Conservation (phyloP, 2,329 filamentous ascomycete genomes). For the Pseudocercospora vitis region DNA sequence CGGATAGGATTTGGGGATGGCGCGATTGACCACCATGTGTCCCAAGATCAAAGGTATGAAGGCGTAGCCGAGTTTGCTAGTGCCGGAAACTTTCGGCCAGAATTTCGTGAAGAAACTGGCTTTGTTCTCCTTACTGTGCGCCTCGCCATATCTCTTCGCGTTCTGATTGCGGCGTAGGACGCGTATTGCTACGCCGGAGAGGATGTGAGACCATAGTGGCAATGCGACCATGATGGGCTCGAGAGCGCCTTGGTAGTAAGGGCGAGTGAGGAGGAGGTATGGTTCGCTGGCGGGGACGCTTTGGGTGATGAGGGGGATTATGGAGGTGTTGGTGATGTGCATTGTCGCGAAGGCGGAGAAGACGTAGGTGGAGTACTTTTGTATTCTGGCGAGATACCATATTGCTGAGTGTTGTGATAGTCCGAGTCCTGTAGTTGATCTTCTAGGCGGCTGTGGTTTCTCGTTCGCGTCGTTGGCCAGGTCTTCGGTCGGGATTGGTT, state of each 20-base stretch:
- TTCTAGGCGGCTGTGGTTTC: slow-evolving; percentile 28
- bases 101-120: slow-evolving; percentile 36
- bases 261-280: slow-evolving; percentile 85
- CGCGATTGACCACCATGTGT: slow-evolving; percentile 74
- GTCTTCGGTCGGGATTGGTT: slow-evolving; percentile 73
- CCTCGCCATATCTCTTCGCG: slow-evolving; percentile 71
- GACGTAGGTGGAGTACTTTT: slow-evolving; percentile 86
- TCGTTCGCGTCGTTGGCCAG: slow-evolving; percentile 20
- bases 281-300: slow-evolving; percentile 75
- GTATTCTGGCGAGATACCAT: slow-evolving; percentile 74
- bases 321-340: slow-evolving; percentile 77
- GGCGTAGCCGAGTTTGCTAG: slow-evolving; percentile 70
- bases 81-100: slow-evolving; percentile 72
- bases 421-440: slow-evolving; percentile 45
- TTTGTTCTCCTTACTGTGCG: slow-evolving; percentile 50
- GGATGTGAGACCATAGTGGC: slow-evolving; percentile 73
- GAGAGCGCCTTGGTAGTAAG: slow-evolving; percentile 83
- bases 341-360: slow-evolving; percentile 74
- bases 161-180: slow-evolving; percentile 72
- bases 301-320: slow-evolving; percentile 73
- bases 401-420: slow-evolving; percentile 70
- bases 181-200: slow-evolving; percentile 74
- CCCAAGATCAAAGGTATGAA: slow-evolving; percentile 65
- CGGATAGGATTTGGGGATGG: slow-evolving; percentile 66
- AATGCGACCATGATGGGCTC: slow-evolving; percentile 78